These are phyloP conservation scores for Nitzschia putrida DNA, from an alignment of 108 stramenopile genomes.

Conservation along the genomic window DNA sequence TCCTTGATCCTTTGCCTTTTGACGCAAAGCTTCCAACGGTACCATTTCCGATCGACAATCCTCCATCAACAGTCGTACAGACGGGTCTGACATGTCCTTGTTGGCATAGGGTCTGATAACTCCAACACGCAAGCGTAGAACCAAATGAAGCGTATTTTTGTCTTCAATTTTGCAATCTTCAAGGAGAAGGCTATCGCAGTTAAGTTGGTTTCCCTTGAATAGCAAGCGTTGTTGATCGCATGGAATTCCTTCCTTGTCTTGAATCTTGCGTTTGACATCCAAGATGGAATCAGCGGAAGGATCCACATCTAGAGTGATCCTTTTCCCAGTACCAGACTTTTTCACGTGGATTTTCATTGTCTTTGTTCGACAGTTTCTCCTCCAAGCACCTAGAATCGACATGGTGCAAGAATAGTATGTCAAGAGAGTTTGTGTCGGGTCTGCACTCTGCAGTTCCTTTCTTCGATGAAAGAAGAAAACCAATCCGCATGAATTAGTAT, in stretches of 20 bases:
- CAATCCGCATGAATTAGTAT: too few species aligned
- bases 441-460: too few species aligned
- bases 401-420: too few species aligned
- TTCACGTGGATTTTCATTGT: neutral
- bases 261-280: constrained; percentile 4
- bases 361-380: too few species aligned
- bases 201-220: constrained; percentile 68
- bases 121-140: constrained; percentile 25
- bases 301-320: neutral
- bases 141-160: constrained; percentile 49
- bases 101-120: constrained; percentile 27
- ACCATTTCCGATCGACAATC: constrained; percentile 15
- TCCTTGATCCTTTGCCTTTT: neutral
- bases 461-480: too few species aligned
- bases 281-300: neutral
- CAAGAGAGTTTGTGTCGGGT: too few species aligned
- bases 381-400: too few species aligned
- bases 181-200: constrained; percentile 58
- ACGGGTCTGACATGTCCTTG: constrained; percentile 25
- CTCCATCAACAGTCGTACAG: constrained; percentile 35
- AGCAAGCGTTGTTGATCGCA: constrained; percentile 55
- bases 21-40: constrained; percentile 10
- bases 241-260: constrained; percentile 22
- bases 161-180: constrained; percentile 65
- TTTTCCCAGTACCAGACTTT: neutral